A percentile compares a stretch with the other conserved stretches of the same genome.
Evolutionary conservation across 2,329 filamentous ascomycete species (phyloP).

Genomic region (Pseudocercospora musae): DNA sequence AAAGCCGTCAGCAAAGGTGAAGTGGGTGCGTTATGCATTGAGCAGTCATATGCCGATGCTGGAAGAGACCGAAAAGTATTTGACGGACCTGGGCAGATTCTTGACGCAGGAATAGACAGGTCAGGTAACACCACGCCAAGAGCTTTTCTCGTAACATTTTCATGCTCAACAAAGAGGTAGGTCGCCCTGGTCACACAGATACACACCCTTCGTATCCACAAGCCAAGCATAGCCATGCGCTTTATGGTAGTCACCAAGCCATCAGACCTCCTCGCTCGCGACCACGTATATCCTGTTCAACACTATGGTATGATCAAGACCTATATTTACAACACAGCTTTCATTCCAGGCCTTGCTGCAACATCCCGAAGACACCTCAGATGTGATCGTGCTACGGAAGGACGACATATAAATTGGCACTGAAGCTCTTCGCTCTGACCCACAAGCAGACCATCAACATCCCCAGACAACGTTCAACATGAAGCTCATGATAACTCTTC

Average conservation of each 20-base stretch:
- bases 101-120: conserved; percentile 19
- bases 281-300: no score
- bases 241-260: no score
- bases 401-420: no score
- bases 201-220: neutral
- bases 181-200: neutral
- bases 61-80: conserved; percentile 40
- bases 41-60: conserved; percentile 37
- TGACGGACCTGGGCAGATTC: conserved; percentile 37
- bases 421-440: no score
- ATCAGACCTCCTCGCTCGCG: no score
- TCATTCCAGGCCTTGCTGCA: no score
- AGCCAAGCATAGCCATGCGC: neutral
- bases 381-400: no score
- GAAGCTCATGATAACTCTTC: neutral
- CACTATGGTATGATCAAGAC: no score
- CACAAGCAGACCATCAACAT: neutral
- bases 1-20: conserved; percentile 37
- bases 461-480: neutral
- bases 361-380: no score
- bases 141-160: neutral
- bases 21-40: conserved; percentile 40
- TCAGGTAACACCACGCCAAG: neutral
- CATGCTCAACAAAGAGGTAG: neutral
- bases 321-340: no score